Conservation (phyloP, 805 yeast species). For the Candida patagonica region DNA sequence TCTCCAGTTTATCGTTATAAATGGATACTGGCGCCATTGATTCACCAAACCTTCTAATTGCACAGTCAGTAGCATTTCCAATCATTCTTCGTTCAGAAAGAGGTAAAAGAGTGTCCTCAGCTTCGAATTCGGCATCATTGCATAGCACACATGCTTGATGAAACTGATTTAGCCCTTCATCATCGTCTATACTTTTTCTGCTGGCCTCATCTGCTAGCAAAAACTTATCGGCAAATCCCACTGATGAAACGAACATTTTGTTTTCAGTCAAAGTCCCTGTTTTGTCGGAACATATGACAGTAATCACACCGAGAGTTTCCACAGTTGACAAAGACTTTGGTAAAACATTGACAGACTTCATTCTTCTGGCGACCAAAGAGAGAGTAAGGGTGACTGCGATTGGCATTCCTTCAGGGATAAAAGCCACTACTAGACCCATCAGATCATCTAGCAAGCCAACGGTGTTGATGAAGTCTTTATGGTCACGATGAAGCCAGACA, state of each 20-base stretch:
- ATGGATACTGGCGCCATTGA: conserved; percentile 2
- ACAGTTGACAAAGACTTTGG: conserved; percentile 40
- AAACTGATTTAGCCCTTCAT: conserved; percentile 6
- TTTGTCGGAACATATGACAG: conserved; percentile 46
- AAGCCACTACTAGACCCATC: conserved; percentile 39
- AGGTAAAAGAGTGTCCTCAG: conserved; percentile 8
- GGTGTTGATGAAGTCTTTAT: conserved; percentile 35
- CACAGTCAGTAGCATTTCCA: conserved; percentile 44
- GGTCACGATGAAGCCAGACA: conserved; percentile 32
- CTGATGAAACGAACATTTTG: conserved; percentile 28
- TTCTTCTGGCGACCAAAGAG: conserved; percentile 38
- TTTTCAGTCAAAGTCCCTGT: conserved; percentile 43
- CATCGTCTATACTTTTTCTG: neutral
- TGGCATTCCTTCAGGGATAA: conserved; percentile 41
- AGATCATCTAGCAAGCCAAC: conserved; percentile 31
- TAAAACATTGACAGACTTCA: conserved; percentile 37
- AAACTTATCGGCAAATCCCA: conserved; percentile 11
- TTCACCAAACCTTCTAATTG: conserved; percentile 33
- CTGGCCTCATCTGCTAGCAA: conserved; percentile 8
- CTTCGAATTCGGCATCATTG: conserved; percentile 17
- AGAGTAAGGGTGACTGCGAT: conserved; percentile 44
- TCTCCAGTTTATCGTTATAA: neutral
- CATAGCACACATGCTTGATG: conserved; percentile 14
- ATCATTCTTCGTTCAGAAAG: conserved; percentile 15
- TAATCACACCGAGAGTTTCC: conserved; percentile 50